Evolutionary conservation across 345 rosid species (phyloP), one percentile per base, ranked within the genome.

Genomic region (Murraya paniculata): DNA sequence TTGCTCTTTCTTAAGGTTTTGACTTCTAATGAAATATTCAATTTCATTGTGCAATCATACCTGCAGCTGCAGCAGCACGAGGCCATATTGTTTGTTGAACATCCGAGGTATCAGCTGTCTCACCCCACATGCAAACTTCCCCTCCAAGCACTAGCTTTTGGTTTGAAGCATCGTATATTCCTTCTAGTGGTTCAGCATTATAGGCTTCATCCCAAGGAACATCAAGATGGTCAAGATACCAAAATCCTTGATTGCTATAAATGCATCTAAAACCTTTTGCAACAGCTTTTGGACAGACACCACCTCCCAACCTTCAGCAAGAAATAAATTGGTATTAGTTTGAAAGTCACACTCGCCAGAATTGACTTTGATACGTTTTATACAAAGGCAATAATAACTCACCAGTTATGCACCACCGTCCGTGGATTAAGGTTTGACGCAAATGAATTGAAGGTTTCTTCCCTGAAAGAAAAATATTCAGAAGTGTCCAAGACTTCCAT

Each of bases 51-150:
- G 19, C 9, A 65, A 57, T 48, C 72, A 59, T 82, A 91, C 98
- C 98, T 80, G 98, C 95, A 73, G 97, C 94, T 11, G 97, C 92
- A 2, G 97, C 97, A 62, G 98, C 96, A 55, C 97, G 93, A 27
- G 98, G 98, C 98, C 98, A 94, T 82, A 94, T 90, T 8, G 97
- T 94, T 78, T 91, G 97, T 82, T 88, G 94, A 75, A 96, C 87
- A 79, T 84, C 87, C 5, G 99, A 96, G 24, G 98, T 72, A 78
- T 96, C 99, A 35, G 92, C 88, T 71, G 86, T 88, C 88, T 96
- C 98, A 14, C 86, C 91, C 99, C 98, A 91, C 97, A 92, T 92
- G 83, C 99, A 94, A 81, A 92, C 99, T 92, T 96, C 97, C 77
- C 99, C 99, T 74, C 98, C 97, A 6, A 96, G 84, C 77, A 96